These are phyloP conservation scores for Chytriomyces sp. DNA, from an alignment of 192 early-diverging fungal genomes.

Conservation along the genomic window DNA sequence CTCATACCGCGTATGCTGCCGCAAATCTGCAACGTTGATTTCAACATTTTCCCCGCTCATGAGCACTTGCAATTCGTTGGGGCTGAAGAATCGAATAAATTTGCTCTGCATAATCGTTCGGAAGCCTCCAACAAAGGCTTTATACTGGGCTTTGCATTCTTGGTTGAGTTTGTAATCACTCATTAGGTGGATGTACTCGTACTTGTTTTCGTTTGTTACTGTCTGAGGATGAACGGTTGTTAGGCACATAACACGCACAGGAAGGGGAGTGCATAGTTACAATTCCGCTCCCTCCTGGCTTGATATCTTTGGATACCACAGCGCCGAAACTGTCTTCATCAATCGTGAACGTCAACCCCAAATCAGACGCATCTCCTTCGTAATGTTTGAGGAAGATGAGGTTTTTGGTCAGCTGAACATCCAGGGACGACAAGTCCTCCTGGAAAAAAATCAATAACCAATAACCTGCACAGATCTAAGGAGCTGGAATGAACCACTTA, in stretches of 20 bases:
- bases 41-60: constrained; percentile 44
- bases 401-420: constrained; percentile 54
- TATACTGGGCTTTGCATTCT: constrained; percentile 43
- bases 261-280: neutral
- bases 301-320: constrained; percentile 40
- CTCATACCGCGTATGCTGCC: constrained; percentile 38
- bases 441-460: neutral
- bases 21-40: constrained; percentile 40
- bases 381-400: constrained; percentile 55
- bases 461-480: constrained; percentile 1
- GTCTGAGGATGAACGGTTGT: neutral
- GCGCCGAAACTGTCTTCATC: constrained; percentile 50
- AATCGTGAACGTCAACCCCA: constrained; percentile 52
- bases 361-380: constrained; percentile 49
- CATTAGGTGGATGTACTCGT: constrained; percentile 42
- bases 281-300: constrained; percentile 32
- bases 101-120: constrained; percentile 36
- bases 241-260: neutral
- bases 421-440: constrained; percentile 55
- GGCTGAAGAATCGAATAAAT: constrained; percentile 39
- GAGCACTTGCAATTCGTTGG: constrained; percentile 33
- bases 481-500: constrained; percentile 24
- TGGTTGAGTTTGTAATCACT: constrained; percentile 39
- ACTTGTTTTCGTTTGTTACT: constrained; percentile 42
- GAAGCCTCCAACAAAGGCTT: constrained; percentile 41